Base-by-base conservation (phyloP, 768 basidiomycete genomes). In the Macrolepiota fuliginosa region DNA sequence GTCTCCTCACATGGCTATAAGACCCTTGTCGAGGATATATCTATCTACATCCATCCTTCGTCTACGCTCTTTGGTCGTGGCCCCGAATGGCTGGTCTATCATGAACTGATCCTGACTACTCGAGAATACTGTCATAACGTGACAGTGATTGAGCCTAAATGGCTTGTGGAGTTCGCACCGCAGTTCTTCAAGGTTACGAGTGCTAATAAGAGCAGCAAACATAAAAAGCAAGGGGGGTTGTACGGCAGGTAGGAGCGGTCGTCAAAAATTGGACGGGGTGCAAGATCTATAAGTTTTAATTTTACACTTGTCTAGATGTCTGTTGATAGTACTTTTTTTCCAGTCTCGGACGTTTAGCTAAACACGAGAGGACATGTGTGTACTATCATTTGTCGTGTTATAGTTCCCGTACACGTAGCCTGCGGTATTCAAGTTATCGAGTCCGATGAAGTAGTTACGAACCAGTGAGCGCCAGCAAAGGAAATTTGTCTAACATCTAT, bases 121-220 rank as follows among this genome's bases (percentile, higher is more conserved):
- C 86, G 95, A 68, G 92, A 94, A 75, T 97, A 92, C 70, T 92
- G 90, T 72, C 90, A 92, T 68, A 94, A 92, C 58, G 94, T 98
- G 47, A 96, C 94, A 0, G 92, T 94, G 0, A 84, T 99, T 62
- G 97, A 99, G 71, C 96, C 97, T 3, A 97, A 97, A 73, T 99
- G 96, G 97, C 85, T 98, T 9, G 92, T 95, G 17, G 96, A 99
- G 70, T 95, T 96, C 24, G 97, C 96, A 7, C 96, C 97, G 1
- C 94, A 96, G 63, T 98, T 97, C 83, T 99, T 98, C 89, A 93
- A 92, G 75, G 94, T 99, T 47, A 95, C 96, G 2, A 96, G 98
- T 74, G 91, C 87, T 56, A 96, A 95, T 78, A 98, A 97, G 76
- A 96, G 98, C 77, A 95, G 92, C 71, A 96, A 96, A 75, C 85